These are phyloP conservation scores for Raphanus raphanistrum DNA, from an alignment of 345 rosid species.

Conservation along the genomic window DNA sequence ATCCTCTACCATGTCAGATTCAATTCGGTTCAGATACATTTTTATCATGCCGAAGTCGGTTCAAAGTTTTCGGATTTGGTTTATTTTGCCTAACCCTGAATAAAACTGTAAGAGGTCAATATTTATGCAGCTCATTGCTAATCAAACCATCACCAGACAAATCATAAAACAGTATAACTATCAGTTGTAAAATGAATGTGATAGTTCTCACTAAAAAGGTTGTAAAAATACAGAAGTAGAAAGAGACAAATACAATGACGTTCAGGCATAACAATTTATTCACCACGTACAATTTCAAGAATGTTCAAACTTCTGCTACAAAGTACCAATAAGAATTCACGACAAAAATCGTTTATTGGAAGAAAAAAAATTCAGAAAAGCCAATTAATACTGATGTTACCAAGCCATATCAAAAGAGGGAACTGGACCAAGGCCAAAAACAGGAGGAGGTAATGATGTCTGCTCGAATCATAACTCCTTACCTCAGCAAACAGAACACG, in stretches of 20 bases:
- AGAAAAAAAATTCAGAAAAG: constrained; percentile 44
- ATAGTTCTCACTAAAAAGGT: no score
- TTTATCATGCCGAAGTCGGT: no score
- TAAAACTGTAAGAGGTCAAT: no score
- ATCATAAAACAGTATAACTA: no score
- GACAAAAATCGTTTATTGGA: constrained; percentile 9
- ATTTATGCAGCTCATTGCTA: no score
- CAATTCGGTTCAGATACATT: no score
- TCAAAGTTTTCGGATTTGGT: no score
- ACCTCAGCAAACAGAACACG: constrained; percentile 90
- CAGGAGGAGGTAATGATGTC: constrained; percentile 79
- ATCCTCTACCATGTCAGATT: no score
- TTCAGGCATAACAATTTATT: constrained; percentile 9
- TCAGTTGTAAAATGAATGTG: no score
- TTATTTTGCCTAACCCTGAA: no score
- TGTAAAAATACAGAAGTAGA: no score
- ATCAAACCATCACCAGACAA: no score
- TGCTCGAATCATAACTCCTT: constrained; percentile 79
- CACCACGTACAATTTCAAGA: constrained; percentile 10
- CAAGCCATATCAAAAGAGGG: constrained; percentile 88
- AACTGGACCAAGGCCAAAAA: constrained; percentile 83
- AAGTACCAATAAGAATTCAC: constrained; percentile 16
- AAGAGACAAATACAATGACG: constrained; percentile 10
- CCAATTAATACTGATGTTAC: constrained; percentile 86
- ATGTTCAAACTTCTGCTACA: constrained; percentile 14